These are phyloP conservation scores for Alternaria infectoria DNA, from an alignment of 2,329 filamentous ascomycete genomes.

Conservation along the genomic window DNA sequence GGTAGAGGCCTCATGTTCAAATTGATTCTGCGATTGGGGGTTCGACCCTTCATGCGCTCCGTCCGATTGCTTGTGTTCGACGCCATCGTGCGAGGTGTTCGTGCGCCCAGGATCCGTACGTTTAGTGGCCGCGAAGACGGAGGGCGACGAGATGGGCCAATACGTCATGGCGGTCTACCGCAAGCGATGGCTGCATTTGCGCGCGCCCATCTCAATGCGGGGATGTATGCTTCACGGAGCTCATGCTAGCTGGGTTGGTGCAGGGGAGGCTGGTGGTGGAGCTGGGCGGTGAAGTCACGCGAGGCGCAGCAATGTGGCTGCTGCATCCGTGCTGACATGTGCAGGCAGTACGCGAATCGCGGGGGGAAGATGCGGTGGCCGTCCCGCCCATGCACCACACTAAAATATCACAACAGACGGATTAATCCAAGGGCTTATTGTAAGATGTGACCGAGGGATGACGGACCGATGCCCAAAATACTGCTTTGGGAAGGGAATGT, in stretches of 20 bases:
- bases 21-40: conserved; percentile 10
- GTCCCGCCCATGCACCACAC: not conserved
- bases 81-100: conserved; percentile 67
- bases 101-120: conserved; percentile 62
- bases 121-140: conserved; percentile 80
- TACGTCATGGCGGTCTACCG: conserved; percentile 70
- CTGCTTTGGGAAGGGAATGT: conserved; percentile 3
- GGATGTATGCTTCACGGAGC: conserved; percentile 26
- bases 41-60: conserved; percentile 26
- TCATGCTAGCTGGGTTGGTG: conserved; percentile 31
- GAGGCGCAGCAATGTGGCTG: conserved; percentile 24
- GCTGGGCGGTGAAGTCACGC: conserved; percentile 18
- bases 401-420: not conserved
- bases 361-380: not conserved
- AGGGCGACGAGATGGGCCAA: conserved; percentile 86
- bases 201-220: conserved; percentile 43
- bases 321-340: conserved; percentile 12
- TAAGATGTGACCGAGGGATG: not conserved
- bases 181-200: conserved; percentile 47
- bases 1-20: conserved; percentile 16
- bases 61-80: conserved; percentile 30
- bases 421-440: not conserved
- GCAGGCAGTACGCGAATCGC: not conserved
- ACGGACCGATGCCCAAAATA: not conserved
- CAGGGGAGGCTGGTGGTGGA: conserved; percentile 34